Evolutionary conservation across 441 rosid species (phyloP), one percentile per base, ranked within the genome.

Genomic region (Aquilaria agallochum): DNA sequence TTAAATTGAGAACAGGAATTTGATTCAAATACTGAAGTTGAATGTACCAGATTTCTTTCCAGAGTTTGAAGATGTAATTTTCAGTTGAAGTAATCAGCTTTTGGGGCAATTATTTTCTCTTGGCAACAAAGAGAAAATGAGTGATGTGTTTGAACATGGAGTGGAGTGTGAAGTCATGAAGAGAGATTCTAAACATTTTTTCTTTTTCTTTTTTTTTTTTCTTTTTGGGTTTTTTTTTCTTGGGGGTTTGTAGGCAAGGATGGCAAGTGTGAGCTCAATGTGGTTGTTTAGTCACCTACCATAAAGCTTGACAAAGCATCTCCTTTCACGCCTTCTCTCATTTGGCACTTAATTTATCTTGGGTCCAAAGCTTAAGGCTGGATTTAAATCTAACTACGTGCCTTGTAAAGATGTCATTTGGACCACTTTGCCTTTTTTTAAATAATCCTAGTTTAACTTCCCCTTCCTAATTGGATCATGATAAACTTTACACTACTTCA

Each of bases 221-320:
- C 6, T 31, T 9, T 31, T 55, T 27, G 1, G 27, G 1, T 20
- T 33, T 5, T 20, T 27, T 27, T 27, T 27, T 7, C 27, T 27
- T 27, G 32, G 12, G 67, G 65, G 67, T 63, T 56, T 75, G 78
- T 54, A 58, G 48, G 72, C 73, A 70, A 71, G 68, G 74, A 73
- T 71, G 70, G 69, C 82, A 67, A 5, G 45, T 75, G 84, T 77
- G 82, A 77, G 72, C 60, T 65, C 56, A 72, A 74, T 78, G 80
- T 72, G 73, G 83, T 75, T 80, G 83, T 78, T 72, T 76, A 68
- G 81, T 78, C 88, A 83, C 81, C 81, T 67, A 78, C 79, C 83
- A 78, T 76, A 71, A 65, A 72, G 68, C 80, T 73, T 58, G 84
- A 79, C 84, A 73, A 71, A 74, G 60, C 72, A 75, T 77, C 82